Evolutionary conservation across 345 rosid species (phyloP), one percentile per base, ranked within the genome.

Genomic region (Citrus cavaleriei): DNA sequence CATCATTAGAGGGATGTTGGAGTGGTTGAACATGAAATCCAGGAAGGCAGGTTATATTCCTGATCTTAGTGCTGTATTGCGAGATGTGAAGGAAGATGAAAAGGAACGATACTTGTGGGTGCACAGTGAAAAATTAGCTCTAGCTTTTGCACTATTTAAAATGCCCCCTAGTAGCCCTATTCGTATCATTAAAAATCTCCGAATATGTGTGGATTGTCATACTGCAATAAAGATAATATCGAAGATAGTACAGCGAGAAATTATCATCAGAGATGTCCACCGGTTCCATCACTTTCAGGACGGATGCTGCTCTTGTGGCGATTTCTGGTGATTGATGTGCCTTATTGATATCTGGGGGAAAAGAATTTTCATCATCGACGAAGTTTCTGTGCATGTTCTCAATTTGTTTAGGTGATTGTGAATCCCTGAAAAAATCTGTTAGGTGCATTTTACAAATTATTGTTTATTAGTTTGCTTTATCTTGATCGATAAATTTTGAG

Each of bases 61-160:
- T 42, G 82, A 91, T 74, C 78, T 73, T 76, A 80, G 73, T 65
- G 90, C 85, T 46, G 86, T 92, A 68, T 83, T 92, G 82, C 90
- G 83, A 37, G 85, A 89, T 60, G 83, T 91, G 49, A 89, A 88
- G 46, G 89, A 89, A 75, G 89, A 85, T 73, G 89, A 88, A 73
- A 93, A 92, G 84, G 90, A 85, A 69, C 87, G 80, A 19, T 84
- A 86, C 72, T 75, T 93, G 84, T 95, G 97, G 98, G 73, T 88
- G 73, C 98, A 93, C 84, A 90, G 95, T 81, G 98, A 92, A 85
- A 90, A 97, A 85, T 78, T 95, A 79, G 98, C 98, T 85, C 78
- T 95, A 49, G 98, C 95, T 32, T 93, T 77, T 85, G 90, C 85
- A 34, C 85, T 95, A 70, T 78, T 88, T 77, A 88, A 81, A 86